These are phyloP conservation scores for Polyporus tsugae DNA, from an alignment of 1,284 basidiomycete genomes.

Conservation along the genomic window DNA sequence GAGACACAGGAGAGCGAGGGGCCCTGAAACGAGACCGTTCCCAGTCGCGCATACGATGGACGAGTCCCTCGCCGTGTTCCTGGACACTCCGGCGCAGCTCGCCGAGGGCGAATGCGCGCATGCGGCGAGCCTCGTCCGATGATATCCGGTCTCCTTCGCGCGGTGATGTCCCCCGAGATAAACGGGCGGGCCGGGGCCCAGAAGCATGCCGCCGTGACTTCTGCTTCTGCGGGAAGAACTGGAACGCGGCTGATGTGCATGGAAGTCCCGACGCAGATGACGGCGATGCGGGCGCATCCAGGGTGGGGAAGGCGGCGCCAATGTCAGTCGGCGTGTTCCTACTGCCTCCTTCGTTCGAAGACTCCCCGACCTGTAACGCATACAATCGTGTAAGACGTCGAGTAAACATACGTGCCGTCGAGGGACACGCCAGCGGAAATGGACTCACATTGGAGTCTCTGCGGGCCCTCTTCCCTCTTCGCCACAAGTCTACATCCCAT, in stretches of 20 bases:
- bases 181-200: slow-evolving; percentile 21
- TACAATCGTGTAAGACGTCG: background rate
- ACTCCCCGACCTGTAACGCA: slow-evolving; percentile 22
- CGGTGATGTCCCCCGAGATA: slow-evolving; percentile 19
- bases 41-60: slow-evolving; percentile 77
- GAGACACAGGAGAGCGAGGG: slow-evolving; percentile 35
- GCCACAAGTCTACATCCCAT: slow-evolving; percentile 61
- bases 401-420: slow-evolving; percentile 4
- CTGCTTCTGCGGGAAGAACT: slow-evolving; percentile 51
- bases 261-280: slow-evolving; percentile 48
- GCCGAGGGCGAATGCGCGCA: slow-evolving; percentile 69
- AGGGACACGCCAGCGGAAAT: slow-evolving; percentile 7
- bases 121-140: slow-evolving; percentile 50
- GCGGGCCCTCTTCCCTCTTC: slow-evolving; percentile 60
- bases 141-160: slow-evolving; percentile 29
- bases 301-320: slow-evolving; percentile 30
- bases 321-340: slow-evolving; percentile 3
- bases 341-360: slow-evolving; percentile 15
- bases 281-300: slow-evolving; percentile 38
- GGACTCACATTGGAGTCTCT: slow-evolving; percentile 54
- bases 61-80: slow-evolving; percentile 69
- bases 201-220: slow-evolving; percentile 11
- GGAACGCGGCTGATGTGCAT: slow-evolving; percentile 66
- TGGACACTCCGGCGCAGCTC: slow-evolving; percentile 68
- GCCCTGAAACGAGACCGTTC: slow-evolving; percentile 58